A percentile compares a stretch with the other conserved stretches of the same genome.
Evolutionary conservation across 129 eudicot genomes (phyloP).

Genomic region (Helichrysum umbraculigerum): DNA sequence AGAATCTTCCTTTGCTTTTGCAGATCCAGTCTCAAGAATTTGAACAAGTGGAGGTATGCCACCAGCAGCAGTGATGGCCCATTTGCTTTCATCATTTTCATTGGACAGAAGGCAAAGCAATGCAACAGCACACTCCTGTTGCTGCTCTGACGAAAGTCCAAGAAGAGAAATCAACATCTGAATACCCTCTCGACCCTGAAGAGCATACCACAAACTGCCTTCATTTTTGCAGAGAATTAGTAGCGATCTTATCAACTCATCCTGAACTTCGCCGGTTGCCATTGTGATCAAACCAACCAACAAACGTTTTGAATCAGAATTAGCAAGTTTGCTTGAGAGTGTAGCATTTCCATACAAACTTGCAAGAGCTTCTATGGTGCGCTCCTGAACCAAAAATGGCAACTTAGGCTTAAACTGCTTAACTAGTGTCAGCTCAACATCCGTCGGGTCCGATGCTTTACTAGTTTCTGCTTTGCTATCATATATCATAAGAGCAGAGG

Average conservation of each 20-base stretch:
- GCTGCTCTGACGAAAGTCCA: slow-evolving; percentile 99
- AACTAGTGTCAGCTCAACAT: slow-evolving; percentile 84
- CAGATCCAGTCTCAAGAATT: slow-evolving; percentile 93
- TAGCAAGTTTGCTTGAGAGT: slow-evolving; percentile 75
- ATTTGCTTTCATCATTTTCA: slow-evolving; percentile 96
- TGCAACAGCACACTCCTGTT: slow-evolving; percentile 99
- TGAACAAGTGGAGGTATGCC: slow-evolving; percentile 99
- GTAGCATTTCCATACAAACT: slow-evolving; percentile 86
- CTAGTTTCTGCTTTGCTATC: slow-evolving; percentile 85
- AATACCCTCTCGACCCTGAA: slow-evolving; percentile 98
- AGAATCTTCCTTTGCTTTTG: slow-evolving; percentile 95
- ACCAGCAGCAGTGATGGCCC: slow-evolving; percentile 99
- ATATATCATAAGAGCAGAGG: slow-evolving; percentile 98
- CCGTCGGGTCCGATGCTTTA: slow-evolving; percentile 76
- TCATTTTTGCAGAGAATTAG: slow-evolving; percentile 73
- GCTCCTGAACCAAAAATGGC: slow-evolving; percentile 91
- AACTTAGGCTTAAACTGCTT: slow-evolving; percentile 70
- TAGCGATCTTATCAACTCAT: slow-evolving; percentile 85
- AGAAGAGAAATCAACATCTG: slow-evolving; percentile 96
- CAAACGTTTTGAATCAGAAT: slow-evolving; percentile 90
- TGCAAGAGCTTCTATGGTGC: slow-evolving; percentile 98
- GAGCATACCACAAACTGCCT: slow-evolving; percentile 95
- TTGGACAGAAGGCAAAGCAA: slow-evolving; percentile 86
- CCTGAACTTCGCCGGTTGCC: slow-evolving; percentile 94
- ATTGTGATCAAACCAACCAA: slow-evolving; percentile 97